A percentile compares a stretch with the other conserved stretches of the same genome.
These are phyloP conservation scores for Poronia punctata DNA, from an alignment of 495 filamentous ascomycete genomes.

Conservation along the genomic window DNA sequence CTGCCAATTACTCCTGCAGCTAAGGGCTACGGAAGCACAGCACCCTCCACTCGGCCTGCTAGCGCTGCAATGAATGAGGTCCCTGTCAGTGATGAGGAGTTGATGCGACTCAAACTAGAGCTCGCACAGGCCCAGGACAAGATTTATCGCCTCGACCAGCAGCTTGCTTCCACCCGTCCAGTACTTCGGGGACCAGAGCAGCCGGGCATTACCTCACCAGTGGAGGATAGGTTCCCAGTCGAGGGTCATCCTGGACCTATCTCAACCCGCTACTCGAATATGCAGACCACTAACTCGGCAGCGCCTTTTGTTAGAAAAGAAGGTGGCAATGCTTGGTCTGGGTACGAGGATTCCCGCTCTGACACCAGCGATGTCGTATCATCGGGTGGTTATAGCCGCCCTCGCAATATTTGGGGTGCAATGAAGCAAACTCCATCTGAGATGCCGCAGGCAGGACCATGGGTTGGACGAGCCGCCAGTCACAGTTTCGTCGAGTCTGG, in stretches of 20 bases:
- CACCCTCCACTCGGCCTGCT: conserved; percentile 37
- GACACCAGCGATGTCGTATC: conserved; percentile 58
- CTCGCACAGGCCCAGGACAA: conserved; percentile 70
- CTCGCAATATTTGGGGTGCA: conserved; percentile 57
- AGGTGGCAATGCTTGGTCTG: conserved; percentile 53
- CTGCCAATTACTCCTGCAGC: conserved; percentile 52
- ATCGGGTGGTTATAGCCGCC: conserved; percentile 50
- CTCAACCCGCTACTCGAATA: conserved; percentile 17
- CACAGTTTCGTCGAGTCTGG: conserved; percentile 25
- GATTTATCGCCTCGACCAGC: conserved; percentile 76
- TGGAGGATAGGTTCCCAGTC: conserved; percentile 24
- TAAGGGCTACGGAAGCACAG: conserved; percentile 43
- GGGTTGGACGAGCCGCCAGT: conserved; percentile 31
- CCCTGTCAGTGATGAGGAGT: conserved; percentile 30
- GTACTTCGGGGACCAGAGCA: conserved; percentile 34
- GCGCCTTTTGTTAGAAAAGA: conserved; percentile 42
- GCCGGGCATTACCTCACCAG: conserved; percentile 22
- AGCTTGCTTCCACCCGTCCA: conserved; percentile 68
- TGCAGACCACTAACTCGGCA: conserved; percentile 44
- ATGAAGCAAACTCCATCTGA: conserved; percentile 30
- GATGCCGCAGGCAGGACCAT: conserved; percentile 27
- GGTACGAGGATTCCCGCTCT: conserved; percentile 60
- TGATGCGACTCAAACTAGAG: conserved; percentile 57
- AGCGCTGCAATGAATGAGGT: conserved; percentile 33
- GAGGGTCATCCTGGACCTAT: conserved; percentile 13